Base-by-base conservation (phyloP, 1,284 basidiomycete genomes). In the Cryptococcus sp. region DNA sequence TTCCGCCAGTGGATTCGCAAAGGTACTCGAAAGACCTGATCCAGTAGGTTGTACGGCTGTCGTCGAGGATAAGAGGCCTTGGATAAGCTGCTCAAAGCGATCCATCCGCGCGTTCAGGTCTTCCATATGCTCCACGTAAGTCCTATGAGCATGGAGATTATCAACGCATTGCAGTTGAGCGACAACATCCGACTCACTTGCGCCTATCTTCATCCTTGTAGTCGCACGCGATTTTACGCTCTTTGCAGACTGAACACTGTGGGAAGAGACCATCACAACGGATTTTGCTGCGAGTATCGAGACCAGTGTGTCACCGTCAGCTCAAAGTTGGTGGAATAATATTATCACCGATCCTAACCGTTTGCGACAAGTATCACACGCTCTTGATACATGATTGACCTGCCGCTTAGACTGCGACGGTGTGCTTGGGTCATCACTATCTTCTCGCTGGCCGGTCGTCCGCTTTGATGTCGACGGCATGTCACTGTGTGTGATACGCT, bases 201-300 rank as follows among this genome's bases (percentile, higher is more conserved):
- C 66, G 59, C 34, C 54, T 38, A 46, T 68, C 66, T 40, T 68
- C 62, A 25, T 68, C 62, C 13, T 55, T 57, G 51, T 65, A 68
- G 5, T 58, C 54, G 50, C 66, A 68, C 11, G 43, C 37, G 29
- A 47, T 46, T 5, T 48, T 48, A 29, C 62, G 46, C 2, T 58
- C 46, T 17, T 37, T 53, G 46, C 66, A 68, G 13, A 57, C 52
- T 7, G 37, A 29, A 43, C 64, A 65, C 16, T 45, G 50, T 3
- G 64, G 64, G 20, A 48, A 41, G 20, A 13, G 17, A 5, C 58
- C 64, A 56, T 65, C 61, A 37, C 64, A 65, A 43, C 60, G 49
- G 19, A 61, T 61, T 41, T 65, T 65, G 26, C 63, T 65, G n/a
- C n/a, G n/a, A n/a, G n/a, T n/a, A 40, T 25, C 19, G 29, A 34